Base-by-base conservation (phyloP, 139 green algal species). In the Gonium pectorale region DNA sequence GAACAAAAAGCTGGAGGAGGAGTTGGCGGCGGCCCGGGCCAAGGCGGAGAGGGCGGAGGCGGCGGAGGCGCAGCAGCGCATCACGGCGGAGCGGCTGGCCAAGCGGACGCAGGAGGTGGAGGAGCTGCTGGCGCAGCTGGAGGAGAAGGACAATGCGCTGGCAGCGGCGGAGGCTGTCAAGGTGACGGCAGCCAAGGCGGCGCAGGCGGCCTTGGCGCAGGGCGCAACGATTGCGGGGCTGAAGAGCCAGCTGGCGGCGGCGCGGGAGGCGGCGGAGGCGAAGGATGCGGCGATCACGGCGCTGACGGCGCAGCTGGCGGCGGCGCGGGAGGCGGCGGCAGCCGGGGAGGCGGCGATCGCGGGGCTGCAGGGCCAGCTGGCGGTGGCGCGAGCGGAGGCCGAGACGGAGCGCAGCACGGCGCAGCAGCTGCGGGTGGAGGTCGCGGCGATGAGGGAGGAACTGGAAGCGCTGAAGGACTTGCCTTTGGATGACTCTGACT, bases 11-110 rank as follows among this genome's bases (percentile, higher is more conserved):
- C 66, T 83, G 43, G 1, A 1, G 24, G 9, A 24, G n/a, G 60
- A 73, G 77, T 31, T 83, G 41, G 77, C 63, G 38, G 33, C 26
- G 43, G n/a, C n/a, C n/a, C n/a, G n/a, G n/a, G 60, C 60, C 11
- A 6, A 37, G 60, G 11, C 11, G n/a, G 1, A 67, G 60, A 37
- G 6, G 26, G 29, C 60, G 60, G 60, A n/a, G n/a, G 9, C 22
- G n/a, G 17, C 26, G 60, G 3, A 9, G 29, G n/a, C 60, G 29
- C 29, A 15, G 9, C 41, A 69, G 35, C 26, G 11, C 2, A 43
- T 37, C 5, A 44, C 54, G 5, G 73, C 60, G 3, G 35, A 15
- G 27, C 22, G 40, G 54, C 26, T 60, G 38, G 29, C 54, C 8
- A 38, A 3, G 24, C 73, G 40, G 26, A 43, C 38, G 26, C 13